phyloP scores from a whole-genome alignment of 805 yeast species.

The Spathaspora passalidarum region DNA sequence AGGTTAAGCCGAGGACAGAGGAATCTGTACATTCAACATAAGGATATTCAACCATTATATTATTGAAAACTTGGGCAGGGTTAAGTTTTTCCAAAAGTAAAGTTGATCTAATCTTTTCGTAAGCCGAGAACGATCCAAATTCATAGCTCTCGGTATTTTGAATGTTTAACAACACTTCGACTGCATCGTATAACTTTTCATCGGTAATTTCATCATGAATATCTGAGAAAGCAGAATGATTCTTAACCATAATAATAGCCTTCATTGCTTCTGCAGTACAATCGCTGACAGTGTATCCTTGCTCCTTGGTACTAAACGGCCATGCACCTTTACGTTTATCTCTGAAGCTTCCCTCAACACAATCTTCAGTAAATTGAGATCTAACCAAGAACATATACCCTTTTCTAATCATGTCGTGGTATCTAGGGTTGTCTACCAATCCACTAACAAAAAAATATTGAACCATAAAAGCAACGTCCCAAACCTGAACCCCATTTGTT shows the following conservation, averaged over 20 bases:
- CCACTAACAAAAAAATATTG: conserved; percentile 84
- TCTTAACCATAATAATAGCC: conserved; percentile 88
- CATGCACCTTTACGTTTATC: conserved; percentile 87
- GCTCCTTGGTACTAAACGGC: conserved; percentile 94
- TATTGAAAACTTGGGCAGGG: conserved; percentile 98
- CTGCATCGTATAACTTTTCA: conserved; percentile 57
- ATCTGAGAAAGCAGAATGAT: conserved; percentile 50
- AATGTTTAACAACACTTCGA: conserved; percentile 70
- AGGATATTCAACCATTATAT: conserved; percentile 97
- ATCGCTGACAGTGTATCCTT: conserved; percentile 95
- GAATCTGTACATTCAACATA: conserved; percentile 98
- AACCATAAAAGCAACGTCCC: conserved; percentile 93
- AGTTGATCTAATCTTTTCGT: conserved; percentile 83
- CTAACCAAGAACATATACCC: conserved; percentile 72
- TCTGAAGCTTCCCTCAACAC: conserved; percentile 73
- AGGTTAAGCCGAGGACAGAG: conserved; percentile 81
- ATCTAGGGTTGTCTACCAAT: conserved; percentile 65
- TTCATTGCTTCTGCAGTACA: conserved; percentile 96
- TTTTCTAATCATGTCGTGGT: conserved; percentile 56
- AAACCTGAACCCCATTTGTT: conserved; percentile 94
- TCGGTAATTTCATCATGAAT: conserved; percentile 52
- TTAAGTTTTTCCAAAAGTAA: conserved; percentile 72
- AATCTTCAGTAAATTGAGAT: conserved; percentile 82
- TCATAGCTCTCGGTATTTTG: conserved; percentile 81
- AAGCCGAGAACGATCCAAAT: conserved; percentile 89